Base-by-base conservation (phyloP, 148 eudicot genomes). In the Fagopyrum tataricum region DNA sequence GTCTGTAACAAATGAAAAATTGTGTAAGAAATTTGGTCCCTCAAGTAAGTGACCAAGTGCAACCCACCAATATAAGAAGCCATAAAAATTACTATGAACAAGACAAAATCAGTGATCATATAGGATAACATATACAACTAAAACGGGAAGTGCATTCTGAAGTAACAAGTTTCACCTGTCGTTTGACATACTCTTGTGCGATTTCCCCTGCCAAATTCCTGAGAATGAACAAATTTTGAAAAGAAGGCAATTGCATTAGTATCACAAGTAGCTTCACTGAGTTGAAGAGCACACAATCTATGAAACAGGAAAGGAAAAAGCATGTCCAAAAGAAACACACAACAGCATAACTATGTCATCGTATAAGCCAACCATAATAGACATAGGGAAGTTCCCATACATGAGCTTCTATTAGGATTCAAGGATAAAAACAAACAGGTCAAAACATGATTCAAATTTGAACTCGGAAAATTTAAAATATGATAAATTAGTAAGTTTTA, bases 181-280 rank as follows among this genome's bases (percentile, higher is more conserved):
- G 84, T 74, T 85, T 89, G 10, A 78, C 72, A 86, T 87, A 90
- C 81, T 95, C 98, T 73, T 84, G 90, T 40, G 85, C 75, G 51
- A 91, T 90, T 82, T 95, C 98, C 73, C 96, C 98, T 31, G 98
- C 97, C 91, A 95, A 83, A 82, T 95, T 95, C 84, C 98, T 95
- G 78, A 66, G 56, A 10, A 76, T 37, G 39, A 37, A 64, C 20
- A 64, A 31, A 39, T 43, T 59, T 59, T 14, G 11, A 59, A 15
- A 59, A 23, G 23, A 24, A 10, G 15, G 66, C 15, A 59, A 23
- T 59, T 7, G 23, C 31, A 21, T 23, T 59, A 21, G 26, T 59
- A 39, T 59, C 66, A 59, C 23, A 23, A 59, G 11, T 59, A 59
- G 26, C 14, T 59, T 59, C 39, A 24, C 66, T 59, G 39, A 21